Evolutionary conservation across 2,329 filamentous ascomycete genomes (phyloP), one percentile per base, ranked within the genome.

Genomic region (Scytalidium lignicola): DNA sequence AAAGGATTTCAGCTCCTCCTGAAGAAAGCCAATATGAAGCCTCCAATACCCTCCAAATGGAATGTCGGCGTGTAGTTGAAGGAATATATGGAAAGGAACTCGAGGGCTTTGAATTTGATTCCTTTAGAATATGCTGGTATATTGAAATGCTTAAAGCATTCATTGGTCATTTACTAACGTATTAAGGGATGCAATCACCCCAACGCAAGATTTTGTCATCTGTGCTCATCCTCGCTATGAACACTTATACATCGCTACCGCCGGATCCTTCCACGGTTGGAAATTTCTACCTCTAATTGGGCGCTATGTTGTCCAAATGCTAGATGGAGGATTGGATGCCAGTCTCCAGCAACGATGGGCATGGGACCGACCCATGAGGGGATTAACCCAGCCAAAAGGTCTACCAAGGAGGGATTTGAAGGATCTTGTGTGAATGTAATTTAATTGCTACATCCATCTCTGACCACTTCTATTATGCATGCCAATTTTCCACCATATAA

Each of bases 211-310:
- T 59, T 82, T 81, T 57, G 68, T 85, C 47, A 76, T 85, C 56
- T 73, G 74, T 7, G 71, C 74, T 2, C 73, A 82, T 55, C 74
- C 78, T 2, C 70, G 79, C 52, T 63, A 70, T 5, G 65, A 71
- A 56, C 79, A 78, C 51, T 63, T 86, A 13, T 83, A 76, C 62
- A 62, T 86, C 20, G 82, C 81, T 0, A 78, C 76, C 0, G 81
- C 78, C 12, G 82, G 82, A 1, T 83, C 79, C 12, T 82, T 84
- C 54, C 82, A 85, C 59, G 75, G 76, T 23, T 84, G 77, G 74
- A 85, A 85, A 62, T 83, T 85, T 58, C 67, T 85, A 21, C 81
- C 81, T 1, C 76, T 76, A 20, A 76, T 83, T 54, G 81, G 82
- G 3, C 74, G 77, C 50, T 85, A 85, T 62, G 69, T 81, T 49